Base-by-base conservation (phyloP, 805 yeast genomes). In the Saccharomycopsis sp. region DNA sequence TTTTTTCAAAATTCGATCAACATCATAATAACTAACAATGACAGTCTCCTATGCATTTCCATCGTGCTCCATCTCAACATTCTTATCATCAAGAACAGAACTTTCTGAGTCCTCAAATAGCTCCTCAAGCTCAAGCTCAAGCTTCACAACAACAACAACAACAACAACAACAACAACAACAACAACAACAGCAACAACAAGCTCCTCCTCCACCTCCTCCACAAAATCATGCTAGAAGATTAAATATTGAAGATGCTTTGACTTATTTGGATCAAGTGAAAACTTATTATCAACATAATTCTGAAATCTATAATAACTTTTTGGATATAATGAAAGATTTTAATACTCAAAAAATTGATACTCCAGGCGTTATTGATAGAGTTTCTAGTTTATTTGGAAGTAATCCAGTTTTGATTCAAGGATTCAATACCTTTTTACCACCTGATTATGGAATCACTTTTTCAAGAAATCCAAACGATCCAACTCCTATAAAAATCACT, bases 321-420 rank as follows among this genome's bases (percentile, higher is more conserved):
- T 69, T 92, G 55, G 99, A 92, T 57, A 89, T 92, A 49, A 92
- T 92, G 99, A 94, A 94, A 65, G 99, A 94, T 57, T 94, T 92
- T 66, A 94, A 94, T 66, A 80, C 94, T 40, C 96, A 89, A 64
- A 76, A 76, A 46, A 88, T 92, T 52, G 97, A 92, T 59, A 92
- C 99, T 0, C 98, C 97, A 0, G 99, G 97, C 27, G 99, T 92
- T 21, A 92, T 92, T 56, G 96, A 89, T 58, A 70, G 98, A 44
- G 98, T 92, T 1, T 85, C 96, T 0, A 72, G 82, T 1, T 64
- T 92, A 41, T 92, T 92, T 59, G 74, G 88, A 48, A 97, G 96
- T 12, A 95, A 87, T 59, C 95, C 95, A 1, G 76, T 80, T 47
- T 69, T 92, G 54, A 89, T 92, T 48, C 97, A 92, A 61, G 98